Evolutionary conservation across 805 yeast species (phyloP).

Genomic region (Metschnikowia orientalis): DNA sequence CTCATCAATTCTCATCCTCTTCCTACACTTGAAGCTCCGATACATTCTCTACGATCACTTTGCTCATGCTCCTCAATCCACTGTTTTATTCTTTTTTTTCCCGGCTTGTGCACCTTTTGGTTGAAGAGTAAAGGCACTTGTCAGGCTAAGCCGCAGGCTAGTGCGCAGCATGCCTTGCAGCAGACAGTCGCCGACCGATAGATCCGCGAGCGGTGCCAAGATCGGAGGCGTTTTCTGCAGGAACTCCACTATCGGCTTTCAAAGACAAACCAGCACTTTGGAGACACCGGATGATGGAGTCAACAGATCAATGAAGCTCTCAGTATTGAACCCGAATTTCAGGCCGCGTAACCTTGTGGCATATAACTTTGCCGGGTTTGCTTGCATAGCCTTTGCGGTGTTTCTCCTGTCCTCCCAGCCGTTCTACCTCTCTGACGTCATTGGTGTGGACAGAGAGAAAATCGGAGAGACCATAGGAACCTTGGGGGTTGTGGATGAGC

Average conservation of each 20-base stretch:
- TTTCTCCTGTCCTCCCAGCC: constrained; percentile 40
- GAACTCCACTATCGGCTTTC: constrained; percentile 7
- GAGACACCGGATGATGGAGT: too few relatives aligned
- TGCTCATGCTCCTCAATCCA: too few relatives aligned
- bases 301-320: neutral
- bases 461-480: constrained; percentile 34
- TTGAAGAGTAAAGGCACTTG: too few relatives aligned
- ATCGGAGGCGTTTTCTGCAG: constrained; percentile 1
- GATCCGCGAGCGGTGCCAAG: too few relatives aligned
- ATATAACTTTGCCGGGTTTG: constrained; percentile 34
- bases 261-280: too few relatives aligned
- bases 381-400: constrained; percentile 36
- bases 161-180: neutral
- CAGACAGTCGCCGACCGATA: too few relatives aligned
- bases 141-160: too few relatives aligned
- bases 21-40: too few relatives aligned
- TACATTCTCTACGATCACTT: too few relatives aligned
- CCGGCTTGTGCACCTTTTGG: too few relatives aligned
- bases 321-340: constrained; percentile 14
- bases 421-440: constrained; percentile 32
- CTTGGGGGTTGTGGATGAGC: constrained; percentile 53
- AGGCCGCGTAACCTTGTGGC: constrained; percentile 26
- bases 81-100: too few relatives aligned
- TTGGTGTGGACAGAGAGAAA: constrained; percentile 22
- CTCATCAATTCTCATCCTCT: too few relatives aligned